Evolutionary conservation across 169 alveolate genomes (phyloP), one percentile per base, ranked within the genome.

Genomic region (Plasmodium relictum): DNA sequence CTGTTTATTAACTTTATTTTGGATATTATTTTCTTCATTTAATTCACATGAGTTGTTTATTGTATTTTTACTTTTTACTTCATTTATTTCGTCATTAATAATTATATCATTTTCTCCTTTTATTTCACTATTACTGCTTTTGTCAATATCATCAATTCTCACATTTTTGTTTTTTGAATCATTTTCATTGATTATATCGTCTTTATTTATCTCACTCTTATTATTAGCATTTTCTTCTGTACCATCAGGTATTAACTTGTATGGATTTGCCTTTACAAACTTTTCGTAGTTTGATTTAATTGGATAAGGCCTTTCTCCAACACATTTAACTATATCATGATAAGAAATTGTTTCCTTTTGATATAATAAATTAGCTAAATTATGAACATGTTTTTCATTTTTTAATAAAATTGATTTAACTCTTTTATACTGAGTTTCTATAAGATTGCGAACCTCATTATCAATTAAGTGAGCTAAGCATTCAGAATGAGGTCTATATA

Each of bases 401-500:
- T 89, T 96, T 39, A 24, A 63, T 52, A 96, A 86, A 66, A 97
- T 71, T 3, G 71, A 85, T 83, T 95, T 95, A 59, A 95, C 97
- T 20, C 98, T 86, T 24, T 88, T 92, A 93, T 96, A 97, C 74
- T 97, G 99, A 6, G 88, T 91, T 58, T 95, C 94, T 20, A 97
- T 92, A 42, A 97, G 92, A 4, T 66, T 74, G 45, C 94, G 86
- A 16, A 95, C 97, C 59, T 94, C 96, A 12, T 70, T 88, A 62
- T 96, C 98, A 37, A 96, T 96, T n/a, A 88, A 88, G 50, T 93
- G 95, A 3, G 97, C 96, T 14, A 95, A 93, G 52, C 92, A 74
- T 74, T 94, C 97, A 42, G 97, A 95, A 94, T 94, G 96, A 16
- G 96, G 96, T 85, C 96, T 92, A 85, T 96, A 96, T 73, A 96